Evolutionary conservation across 352 stramenopile species (phyloP), one percentile per base, ranked within the genome.

Genomic region (Phytophthora hibernalis): DNA sequence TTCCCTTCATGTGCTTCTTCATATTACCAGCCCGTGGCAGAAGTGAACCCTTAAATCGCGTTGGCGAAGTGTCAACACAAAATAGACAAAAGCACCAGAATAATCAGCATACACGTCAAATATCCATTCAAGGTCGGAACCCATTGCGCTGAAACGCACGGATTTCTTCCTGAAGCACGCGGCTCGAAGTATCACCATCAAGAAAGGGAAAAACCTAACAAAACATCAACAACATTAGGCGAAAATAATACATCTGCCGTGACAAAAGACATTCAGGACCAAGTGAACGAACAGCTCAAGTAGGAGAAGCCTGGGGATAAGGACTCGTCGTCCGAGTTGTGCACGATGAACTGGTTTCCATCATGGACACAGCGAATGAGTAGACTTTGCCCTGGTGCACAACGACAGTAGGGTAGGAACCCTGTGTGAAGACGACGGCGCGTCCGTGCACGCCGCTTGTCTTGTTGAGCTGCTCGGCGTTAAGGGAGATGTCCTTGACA

Each of bases 341-440:
- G 97, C 20, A 99, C 92, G 33, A 99, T 92, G 44, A 97, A 70
- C 31, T 93, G 48, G 91, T 84, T 9, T 77, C 72, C 38, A 99
- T 81, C 61, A 80, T 76, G 2, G 81, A 77, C 30, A 99, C 97
- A n/a, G 89, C 72, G 83, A 97, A 99, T 58, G 90, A 82, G 43
- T 83, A 88, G 16, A 99, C 82, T 38, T 92, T 87, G 62, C 98
- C 98, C 62, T 99, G 77, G 68, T 86, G 87, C 18, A 97, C 97
- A 37, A 99, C 97, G 75, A 99, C 94, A 11, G 97, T 99, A 21
- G 90, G 83, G 33, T 98, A 85, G 11, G 91, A 84, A 51, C 98
- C 98, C 76, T 99, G 97, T 22, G 98, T 99, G 80, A 99, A 99
- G 54, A 99, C 92, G 49, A 99, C 97, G 18, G 89, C 97, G 68